Percentiles rank a stretch among this genome's conserved stretches.
Conservation (phyloP, 2,329 filamentous ascomycete species). For the Exophiala oligosperma region DNA sequence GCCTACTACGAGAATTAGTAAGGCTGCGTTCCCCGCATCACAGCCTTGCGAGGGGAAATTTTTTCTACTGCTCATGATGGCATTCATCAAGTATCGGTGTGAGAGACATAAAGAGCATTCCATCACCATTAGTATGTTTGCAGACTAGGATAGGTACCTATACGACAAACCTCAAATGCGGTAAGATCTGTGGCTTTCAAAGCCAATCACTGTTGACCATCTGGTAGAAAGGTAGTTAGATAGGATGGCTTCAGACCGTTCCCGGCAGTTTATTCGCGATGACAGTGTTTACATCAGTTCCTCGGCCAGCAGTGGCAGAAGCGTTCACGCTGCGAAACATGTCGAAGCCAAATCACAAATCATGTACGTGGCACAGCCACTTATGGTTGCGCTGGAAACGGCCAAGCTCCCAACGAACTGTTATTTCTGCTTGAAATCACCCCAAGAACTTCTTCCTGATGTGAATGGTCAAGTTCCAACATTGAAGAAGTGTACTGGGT, state of each 20-base stretch:
- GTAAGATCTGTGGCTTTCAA: no score
- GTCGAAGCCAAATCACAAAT: constrained; percentile 52
- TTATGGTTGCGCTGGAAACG: constrained; percentile 56
- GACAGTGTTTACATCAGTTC: constrained; percentile 5
- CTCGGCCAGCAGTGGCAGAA: constrained; percentile 43
- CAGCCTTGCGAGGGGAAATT: neutral
- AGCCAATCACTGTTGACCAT: no score
- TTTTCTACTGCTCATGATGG: neutral
- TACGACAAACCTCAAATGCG: no score
- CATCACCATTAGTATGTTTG: no score
- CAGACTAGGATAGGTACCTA: no score
- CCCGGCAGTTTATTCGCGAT: neutral
- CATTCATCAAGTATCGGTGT: no score
- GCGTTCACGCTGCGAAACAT: constrained; percentile 54
- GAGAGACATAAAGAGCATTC: no score
- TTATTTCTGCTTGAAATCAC: constrained; percentile 53
- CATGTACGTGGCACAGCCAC: constrained; percentile 50
- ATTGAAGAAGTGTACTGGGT: constrained; percentile 59
- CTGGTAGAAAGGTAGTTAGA: no score
- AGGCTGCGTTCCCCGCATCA: neutral
- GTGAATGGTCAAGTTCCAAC: constrained; percentile 24
- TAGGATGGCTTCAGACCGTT: no score
- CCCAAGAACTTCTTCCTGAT: constrained; percentile 5
- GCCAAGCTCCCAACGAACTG: constrained; percentile 56
- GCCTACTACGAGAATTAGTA: no score